A percentile compares a stretch with the other conserved stretches of the same genome.
Conservation (phyloP, 495 filamentous ascomycete genomes). For the Penicillium daleae region DNA sequence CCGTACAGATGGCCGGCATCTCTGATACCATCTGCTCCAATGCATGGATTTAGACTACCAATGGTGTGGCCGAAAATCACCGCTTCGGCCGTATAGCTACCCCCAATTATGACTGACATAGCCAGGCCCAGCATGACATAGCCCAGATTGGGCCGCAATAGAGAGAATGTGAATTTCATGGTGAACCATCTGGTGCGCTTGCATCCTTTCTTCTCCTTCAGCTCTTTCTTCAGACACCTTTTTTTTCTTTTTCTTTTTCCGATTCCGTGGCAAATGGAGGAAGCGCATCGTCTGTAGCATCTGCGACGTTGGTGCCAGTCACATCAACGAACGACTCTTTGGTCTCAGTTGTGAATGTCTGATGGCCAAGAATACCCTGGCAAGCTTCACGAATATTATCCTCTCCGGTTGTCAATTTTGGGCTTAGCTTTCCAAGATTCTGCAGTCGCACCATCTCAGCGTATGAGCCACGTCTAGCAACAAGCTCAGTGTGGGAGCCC, state of each 20-base stretch:
- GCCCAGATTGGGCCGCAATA: constrained; percentile 37
- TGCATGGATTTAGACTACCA: constrained; percentile 45
- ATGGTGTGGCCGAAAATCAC: constrained; percentile 56
- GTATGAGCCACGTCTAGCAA: constrained; percentile 42
- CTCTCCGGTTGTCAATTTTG: neutral
- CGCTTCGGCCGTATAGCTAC: constrained; percentile 50
- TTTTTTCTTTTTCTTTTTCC: constrained; percentile 17
- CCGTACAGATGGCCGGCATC: constrained; percentile 51
- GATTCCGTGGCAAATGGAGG: neutral
- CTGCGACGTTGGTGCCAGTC: constrained; percentile 19
- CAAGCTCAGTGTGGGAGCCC: constrained; percentile 47
- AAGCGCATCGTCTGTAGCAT: constrained; percentile 21
- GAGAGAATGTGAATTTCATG: constrained; percentile 26
- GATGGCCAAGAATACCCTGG: neutral
- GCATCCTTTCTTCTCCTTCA: constrained; percentile 21
- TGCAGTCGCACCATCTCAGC: constrained; percentile 45
- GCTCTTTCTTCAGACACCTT: constrained; percentile 12
- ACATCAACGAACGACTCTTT: constrained; percentile 28
- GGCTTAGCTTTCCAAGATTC: constrained; percentile 31
- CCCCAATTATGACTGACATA: constrained; percentile 46
- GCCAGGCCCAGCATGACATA: constrained; percentile 38
- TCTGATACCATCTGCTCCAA: constrained; percentile 35
- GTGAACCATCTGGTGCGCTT: constrained; percentile 32
- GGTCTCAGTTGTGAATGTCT: constrained; percentile 8
- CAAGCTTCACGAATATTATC: constrained; percentile 23